A percentile compares a stretch with the other conserved stretches of the same genome.
Evolutionary conservation across 1,139 yeast species (phyloP).

Genomic region (Pichia norvegensis): DNA sequence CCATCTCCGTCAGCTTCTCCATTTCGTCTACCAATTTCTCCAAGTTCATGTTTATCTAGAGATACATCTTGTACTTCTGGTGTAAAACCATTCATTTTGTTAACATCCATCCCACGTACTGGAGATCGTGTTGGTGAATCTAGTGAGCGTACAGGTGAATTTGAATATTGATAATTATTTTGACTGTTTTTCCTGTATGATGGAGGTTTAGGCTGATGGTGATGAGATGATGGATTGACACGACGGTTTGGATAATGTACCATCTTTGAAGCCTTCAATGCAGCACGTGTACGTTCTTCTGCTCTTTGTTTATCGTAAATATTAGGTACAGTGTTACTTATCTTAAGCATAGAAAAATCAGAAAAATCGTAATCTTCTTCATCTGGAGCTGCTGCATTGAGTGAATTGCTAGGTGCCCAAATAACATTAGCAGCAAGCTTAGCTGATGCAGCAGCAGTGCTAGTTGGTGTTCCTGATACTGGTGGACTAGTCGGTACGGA

Average conservation of each 20-base stretch:
- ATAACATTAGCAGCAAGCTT: conserved; percentile 40
- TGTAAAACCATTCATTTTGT: no score
- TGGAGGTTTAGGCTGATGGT: neutral
- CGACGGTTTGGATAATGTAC: conserved; percentile 23
- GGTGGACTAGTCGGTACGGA: neutral
- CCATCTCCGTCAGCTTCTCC: neutral
- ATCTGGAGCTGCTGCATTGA: conserved; percentile 10
- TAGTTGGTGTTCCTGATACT: conserved; percentile 8
- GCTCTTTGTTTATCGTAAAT: neutral
- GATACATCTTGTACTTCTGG: neutral
- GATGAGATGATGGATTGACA: neutral
- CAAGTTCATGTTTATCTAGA: neutral
- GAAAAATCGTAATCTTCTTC: neutral
- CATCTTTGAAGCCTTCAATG: conserved; percentile 26
- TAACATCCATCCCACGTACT: neutral
- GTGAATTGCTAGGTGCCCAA: conserved; percentile 32
- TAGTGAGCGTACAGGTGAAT: conserved; percentile 1
- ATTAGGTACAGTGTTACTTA: neutral
- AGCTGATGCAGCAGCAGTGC: conserved; percentile 19
- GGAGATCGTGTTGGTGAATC: neutral
- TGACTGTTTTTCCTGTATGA: neutral
- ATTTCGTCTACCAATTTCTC: neutral
- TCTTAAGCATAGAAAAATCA: neutral
- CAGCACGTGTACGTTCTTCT: conserved; percentile 16
- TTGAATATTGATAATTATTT: neutral